phyloP scores from a whole-genome alignment of 2,329 filamentous ascomycete genomes.

The Annulohypoxylon truncatum region DNA sequence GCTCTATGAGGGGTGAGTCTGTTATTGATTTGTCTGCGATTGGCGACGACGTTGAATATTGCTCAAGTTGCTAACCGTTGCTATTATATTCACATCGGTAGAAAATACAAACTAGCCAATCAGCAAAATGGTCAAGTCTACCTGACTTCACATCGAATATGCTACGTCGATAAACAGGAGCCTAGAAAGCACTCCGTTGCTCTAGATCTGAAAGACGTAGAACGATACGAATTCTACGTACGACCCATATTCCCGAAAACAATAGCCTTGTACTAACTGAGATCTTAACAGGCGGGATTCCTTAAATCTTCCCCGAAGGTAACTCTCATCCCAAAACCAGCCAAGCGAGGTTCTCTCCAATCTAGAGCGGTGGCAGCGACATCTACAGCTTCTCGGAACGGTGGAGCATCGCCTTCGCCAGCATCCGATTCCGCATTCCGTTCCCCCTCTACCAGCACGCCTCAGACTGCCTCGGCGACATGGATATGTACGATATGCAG shows the following conservation, averaged over 20 bases:
- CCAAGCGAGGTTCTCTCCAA: constrained; percentile 72
- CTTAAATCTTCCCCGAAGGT: constrained; percentile 95
- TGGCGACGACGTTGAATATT: neutral
- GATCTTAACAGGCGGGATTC: constrained; percentile 76
- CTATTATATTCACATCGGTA: constrained; percentile 53
- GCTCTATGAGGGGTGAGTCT: constrained; percentile 90
- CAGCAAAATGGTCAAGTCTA: constrained; percentile 98
- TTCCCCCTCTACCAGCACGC: constrained; percentile 58
- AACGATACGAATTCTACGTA: constrained; percentile 90
- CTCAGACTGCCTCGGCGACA: constrained; percentile 72
- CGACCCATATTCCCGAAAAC: constrained; percentile 39
- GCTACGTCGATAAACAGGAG: constrained; percentile 91
- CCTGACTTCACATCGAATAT: constrained; percentile 92
- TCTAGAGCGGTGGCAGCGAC: constrained; percentile 62
- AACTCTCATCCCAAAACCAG: constrained; percentile 84
- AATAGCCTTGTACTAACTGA: constrained; percentile 25
- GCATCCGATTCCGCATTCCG: constrained; percentile 52
- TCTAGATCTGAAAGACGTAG: constrained; percentile 89
- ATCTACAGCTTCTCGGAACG: constrained; percentile 59
- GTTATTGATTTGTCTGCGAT: constrained; percentile 5
- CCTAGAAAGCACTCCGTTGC: constrained; percentile 86
- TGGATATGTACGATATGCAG: constrained; percentile 98
- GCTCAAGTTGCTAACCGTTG: constrained; percentile 18
- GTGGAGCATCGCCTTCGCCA: constrained; percentile 52
- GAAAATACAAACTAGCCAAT: constrained; percentile 93